phyloP scores from a whole-genome alignment of 495 filamentous ascomycete species.

The Aspergillus sparsus region DNA sequence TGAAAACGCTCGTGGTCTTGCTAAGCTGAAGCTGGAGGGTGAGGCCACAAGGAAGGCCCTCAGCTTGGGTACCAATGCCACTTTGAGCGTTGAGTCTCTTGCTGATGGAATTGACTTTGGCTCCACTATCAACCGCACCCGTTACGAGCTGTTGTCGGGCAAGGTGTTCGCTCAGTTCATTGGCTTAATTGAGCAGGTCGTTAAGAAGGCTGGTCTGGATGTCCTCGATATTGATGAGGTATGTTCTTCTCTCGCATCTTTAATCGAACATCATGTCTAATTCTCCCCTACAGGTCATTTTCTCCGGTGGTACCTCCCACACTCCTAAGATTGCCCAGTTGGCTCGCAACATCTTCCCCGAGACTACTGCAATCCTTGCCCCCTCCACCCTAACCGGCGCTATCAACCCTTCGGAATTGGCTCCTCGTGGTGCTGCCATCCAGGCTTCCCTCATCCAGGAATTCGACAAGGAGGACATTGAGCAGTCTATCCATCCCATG shows the following conservation, averaged over 20 bases:
- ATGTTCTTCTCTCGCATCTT: slow-evolving; percentile 3
- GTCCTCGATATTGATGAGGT: slow-evolving; percentile 89
- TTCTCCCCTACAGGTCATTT: slow-evolving; percentile 63
- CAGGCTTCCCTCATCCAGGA: slow-evolving; percentile 91
- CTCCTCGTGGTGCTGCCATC: slow-evolving; percentile 87
- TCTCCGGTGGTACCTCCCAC: slow-evolving; percentile 89
- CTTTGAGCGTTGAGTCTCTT: slow-evolving; percentile 86
- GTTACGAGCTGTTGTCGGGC: slow-evolving; percentile 85
- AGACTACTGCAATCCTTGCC: slow-evolving; percentile 74
- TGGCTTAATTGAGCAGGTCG: slow-evolving; percentile 74
- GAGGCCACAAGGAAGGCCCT: slow-evolving; percentile 89
- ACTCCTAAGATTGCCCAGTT: slow-evolving; percentile 87
- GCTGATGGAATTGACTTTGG: slow-evolving; percentile 86
- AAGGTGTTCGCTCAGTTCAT: slow-evolving; percentile 87
- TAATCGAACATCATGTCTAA: not conserved
- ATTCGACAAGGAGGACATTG: slow-evolving; percentile 90
- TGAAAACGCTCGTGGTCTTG: slow-evolving; percentile 73
- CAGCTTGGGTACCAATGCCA: slow-evolving; percentile 81
- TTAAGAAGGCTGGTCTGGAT: slow-evolving; percentile 92
- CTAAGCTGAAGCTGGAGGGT: slow-evolving; percentile 89
- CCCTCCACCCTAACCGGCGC: slow-evolving; percentile 74
- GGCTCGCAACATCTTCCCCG: slow-evolving; percentile 75
- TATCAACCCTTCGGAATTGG: slow-evolving; percentile 90
- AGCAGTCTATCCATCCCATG: slow-evolving; percentile 91
- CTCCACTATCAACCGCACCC: slow-evolving; percentile 85